Evolutionary conservation across 192 early-diverging fungal genomes (phyloP), one percentile per base, ranked within the genome.

Genomic region (Podila verticillata): DNA sequence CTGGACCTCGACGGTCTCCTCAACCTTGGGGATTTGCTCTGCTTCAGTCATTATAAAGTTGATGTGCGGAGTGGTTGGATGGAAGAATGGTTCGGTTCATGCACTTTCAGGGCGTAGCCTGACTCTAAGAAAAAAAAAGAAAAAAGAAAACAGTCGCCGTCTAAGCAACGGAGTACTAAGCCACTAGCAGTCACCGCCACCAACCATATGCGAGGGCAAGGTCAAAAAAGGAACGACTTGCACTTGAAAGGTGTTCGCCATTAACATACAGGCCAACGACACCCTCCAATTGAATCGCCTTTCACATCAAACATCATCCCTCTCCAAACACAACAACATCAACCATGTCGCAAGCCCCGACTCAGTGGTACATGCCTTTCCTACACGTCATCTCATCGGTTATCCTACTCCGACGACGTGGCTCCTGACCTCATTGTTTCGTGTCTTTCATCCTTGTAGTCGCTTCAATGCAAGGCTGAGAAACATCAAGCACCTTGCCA

Each of bases 401-500:
- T 15, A 44, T 44, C 39, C 39, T 44, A 44, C 39, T 44, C 39
- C 39, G 39, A 44, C 39, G 13, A 44, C 39, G 39, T 44, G 39
- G 7, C 35, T 36, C 35, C 51, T 24, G 51, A n/a, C 49, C 51
- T 54, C 24, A 24, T 54, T 54, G 51, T 54, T 54, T 54, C 39
- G 39, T 44, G 39, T 44, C 39, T 44, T 44, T 44, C 39, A 44
- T 17, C n/a, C 5, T n/a, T 24, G 7, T 24, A 80, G 77, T 34
- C 34, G 44, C 12, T 80, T 80, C 56, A 60, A 48, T 1, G 77
- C 65, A 1, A 68, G 77, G 5, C 64, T 80, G 19, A 63, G 65
- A 13, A 72, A 80, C 17, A 70, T 72, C 39, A 68, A 65, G n/a
- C 65, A 68, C 30, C 54, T 80, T 9, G 69, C 77, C 19, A 71